Evolutionary conservation across 306 rosid genomes (phyloP).

Genomic region (Astragalus membranaceus): DNA sequence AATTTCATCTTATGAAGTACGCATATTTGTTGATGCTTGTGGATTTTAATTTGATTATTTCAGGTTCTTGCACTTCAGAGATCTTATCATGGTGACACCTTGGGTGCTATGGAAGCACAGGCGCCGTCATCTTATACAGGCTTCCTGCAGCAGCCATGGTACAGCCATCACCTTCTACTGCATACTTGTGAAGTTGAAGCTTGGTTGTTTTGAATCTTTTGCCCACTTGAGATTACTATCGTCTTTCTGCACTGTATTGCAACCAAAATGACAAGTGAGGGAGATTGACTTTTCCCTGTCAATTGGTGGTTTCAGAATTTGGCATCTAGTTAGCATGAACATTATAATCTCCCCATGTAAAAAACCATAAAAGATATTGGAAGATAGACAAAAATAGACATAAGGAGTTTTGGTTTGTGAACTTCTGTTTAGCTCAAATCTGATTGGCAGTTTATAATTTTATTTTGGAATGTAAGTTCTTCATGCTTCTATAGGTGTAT

Average conservation of each 20-base stretch:
- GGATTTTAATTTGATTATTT: slow-evolving; percentile 18
- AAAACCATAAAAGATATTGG: neutral
- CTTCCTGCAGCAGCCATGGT: slow-evolving; percentile 98
- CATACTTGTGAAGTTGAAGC: neutral
- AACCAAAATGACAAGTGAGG: neutral
- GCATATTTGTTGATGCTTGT: slow-evolving; percentile 8
- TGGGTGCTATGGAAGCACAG: slow-evolving; percentile 99
- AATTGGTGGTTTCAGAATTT: neutral
- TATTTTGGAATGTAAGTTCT: neutral
- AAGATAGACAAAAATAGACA: slow-evolving; percentile 9
- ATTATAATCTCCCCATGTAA: neutral
- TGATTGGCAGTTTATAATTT: neutral
- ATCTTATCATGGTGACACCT: slow-evolving; percentile 94
- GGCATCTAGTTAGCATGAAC: neutral
- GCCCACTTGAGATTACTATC: neutral
- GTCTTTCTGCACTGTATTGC: neutral
- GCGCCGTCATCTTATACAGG: slow-evolving; percentile 94
- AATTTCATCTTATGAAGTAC: neutral
- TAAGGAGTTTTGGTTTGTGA: slow-evolving; percentile 16
- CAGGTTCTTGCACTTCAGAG: slow-evolving; percentile 89
- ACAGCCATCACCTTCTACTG: slow-evolving; percentile 11
- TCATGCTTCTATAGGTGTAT: neutral
- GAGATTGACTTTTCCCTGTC: neutral
- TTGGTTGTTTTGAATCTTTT: neutral
- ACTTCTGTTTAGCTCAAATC: neutral